A percentile compares a stretch with the other conserved stretches of the same genome.
These are phyloP conservation scores for Yamadazyma sp. DNA, from an alignment of 1,139 yeast species.

Conservation along the genomic window DNA sequence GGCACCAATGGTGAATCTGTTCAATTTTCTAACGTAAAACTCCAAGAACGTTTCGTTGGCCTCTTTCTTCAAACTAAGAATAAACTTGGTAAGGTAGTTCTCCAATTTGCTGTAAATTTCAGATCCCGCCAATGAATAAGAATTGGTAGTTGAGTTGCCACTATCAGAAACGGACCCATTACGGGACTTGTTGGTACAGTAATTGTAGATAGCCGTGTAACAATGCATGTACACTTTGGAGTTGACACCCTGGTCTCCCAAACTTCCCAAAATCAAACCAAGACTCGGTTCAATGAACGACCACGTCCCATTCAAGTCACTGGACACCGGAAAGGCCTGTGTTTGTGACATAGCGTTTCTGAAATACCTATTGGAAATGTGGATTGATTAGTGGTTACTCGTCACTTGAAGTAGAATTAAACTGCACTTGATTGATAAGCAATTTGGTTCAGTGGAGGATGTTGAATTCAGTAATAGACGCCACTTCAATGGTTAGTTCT, in stretches of 20 bases:
- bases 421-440: too few relatives aligned
- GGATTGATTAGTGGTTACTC: too few relatives aligned
- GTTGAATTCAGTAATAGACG: too few relatives aligned
- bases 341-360: constrained; percentile 8
- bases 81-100: constrained; percentile 62
- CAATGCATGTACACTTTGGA: constrained; percentile 72
- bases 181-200: constrained; percentile 82
- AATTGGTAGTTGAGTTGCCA: constrained; percentile 24
- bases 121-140: constrained; percentile 72
- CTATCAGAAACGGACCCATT: constrained; percentile 18
- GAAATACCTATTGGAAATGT: too few relatives aligned
- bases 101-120: constrained; percentile 79
- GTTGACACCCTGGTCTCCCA: constrained; percentile 63
- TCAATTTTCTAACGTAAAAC: constrained; percentile 88
- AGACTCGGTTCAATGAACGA: constrained; percentile 72
- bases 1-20: constrained; percentile 87
- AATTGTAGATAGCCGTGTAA: constrained; percentile 89
- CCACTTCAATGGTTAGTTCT: too few relatives aligned
- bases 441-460: too few relatives aligned
- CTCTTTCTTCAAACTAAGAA: constrained; percentile 48
- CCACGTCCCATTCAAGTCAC: constrained; percentile 74
- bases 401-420: too few relatives aligned
- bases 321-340: constrained; percentile 27
- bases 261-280: constrained; percentile 66
- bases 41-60: constrained; percentile 71